Conservation (phyloP, 768 basidiomycete species). For the Phlegmacium glaucopus region DNA sequence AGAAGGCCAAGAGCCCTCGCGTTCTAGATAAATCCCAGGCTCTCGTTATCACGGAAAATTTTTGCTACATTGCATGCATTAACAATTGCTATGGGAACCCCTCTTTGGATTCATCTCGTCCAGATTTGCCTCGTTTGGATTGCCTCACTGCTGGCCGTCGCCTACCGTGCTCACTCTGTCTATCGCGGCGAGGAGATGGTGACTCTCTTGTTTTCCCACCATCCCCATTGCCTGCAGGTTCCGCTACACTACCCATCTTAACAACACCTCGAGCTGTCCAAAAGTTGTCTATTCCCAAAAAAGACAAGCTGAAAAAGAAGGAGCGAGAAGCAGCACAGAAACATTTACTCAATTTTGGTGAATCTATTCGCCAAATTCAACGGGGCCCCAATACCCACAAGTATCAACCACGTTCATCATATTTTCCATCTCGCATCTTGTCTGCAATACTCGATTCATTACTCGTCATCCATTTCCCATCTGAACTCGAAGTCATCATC, state of each 20-base stretch:
- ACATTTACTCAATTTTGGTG: background rate
- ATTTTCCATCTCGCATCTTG: background rate
- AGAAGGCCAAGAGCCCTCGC: background rate
- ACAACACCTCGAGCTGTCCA: background rate
- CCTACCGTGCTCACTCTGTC: background rate
- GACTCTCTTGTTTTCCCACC: background rate
- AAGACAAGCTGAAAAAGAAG: background rate
- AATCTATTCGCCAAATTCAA: background rate
- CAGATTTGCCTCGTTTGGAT: slow-evolving; percentile 1
- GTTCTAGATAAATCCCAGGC: slow-evolving; percentile 6
- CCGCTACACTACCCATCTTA: background rate
- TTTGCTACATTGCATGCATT: slow-evolving; percentile 7
- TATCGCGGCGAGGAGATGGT: background rate
- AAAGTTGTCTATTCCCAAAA: background rate
- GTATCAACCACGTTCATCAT: background rate
- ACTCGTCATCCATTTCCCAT: background rate
- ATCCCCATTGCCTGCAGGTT: background rate
- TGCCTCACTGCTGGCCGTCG: background rate
- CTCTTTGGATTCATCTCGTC: slow-evolving; percentile 3
- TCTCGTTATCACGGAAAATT: slow-evolving; percentile 5
- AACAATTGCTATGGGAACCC: slow-evolving; percentile 3
- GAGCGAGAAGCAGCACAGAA: background rate
- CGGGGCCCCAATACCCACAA: background rate
- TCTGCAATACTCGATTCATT: background rate
- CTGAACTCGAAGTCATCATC: background rate